phyloP scores from a whole-genome alignment of 129 eudicot genomes.

The Scalesia atractyloides region DNA sequence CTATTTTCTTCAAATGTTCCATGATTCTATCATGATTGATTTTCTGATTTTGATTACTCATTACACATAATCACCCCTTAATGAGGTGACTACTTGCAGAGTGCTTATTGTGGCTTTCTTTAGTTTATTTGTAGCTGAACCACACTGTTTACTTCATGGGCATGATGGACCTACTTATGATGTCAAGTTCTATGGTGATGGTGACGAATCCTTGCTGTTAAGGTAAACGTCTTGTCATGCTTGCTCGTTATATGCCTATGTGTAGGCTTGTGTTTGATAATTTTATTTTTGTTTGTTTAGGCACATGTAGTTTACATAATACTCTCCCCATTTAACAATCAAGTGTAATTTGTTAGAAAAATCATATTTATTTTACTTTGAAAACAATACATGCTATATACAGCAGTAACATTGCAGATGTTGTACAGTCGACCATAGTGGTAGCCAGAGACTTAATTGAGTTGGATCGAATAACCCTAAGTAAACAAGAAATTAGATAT shows the following conservation, averaged over 20 bases:
- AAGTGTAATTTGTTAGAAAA: not conserved
- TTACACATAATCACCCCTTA: not conserved
- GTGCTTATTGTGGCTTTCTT: slow-evolving; percentile 14
- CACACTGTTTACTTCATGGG: slow-evolving; percentile 58
- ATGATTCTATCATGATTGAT: not conserved
- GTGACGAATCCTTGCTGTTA: slow-evolving; percentile 68
- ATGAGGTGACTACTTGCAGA: not conserved
- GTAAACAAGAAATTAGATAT: too few species aligned
- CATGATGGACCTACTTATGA: slow-evolving; percentile 96
- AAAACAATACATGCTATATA: not conserved
- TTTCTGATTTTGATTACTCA: not conserved
- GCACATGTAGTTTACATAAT: not conserved
- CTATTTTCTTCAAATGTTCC: not conserved
- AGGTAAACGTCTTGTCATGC: slow-evolving; percentile 46
- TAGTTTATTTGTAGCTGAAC: slow-evolving; percentile 67
- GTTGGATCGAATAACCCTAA: too few species aligned
- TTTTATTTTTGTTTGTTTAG: not conserved
- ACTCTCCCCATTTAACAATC: not conserved
- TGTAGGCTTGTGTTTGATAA: too few species aligned
- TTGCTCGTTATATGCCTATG: not conserved
- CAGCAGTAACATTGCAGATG: not conserved
- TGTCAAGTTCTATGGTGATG: slow-evolving; percentile 74
- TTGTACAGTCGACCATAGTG: not conserved
- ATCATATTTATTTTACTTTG: not conserved
- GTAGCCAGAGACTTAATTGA: too few species aligned